phyloP scores from a whole-genome alignment of 2,329 filamentous ascomycete species.

The Phialemoniopsis sp. region DNA sequence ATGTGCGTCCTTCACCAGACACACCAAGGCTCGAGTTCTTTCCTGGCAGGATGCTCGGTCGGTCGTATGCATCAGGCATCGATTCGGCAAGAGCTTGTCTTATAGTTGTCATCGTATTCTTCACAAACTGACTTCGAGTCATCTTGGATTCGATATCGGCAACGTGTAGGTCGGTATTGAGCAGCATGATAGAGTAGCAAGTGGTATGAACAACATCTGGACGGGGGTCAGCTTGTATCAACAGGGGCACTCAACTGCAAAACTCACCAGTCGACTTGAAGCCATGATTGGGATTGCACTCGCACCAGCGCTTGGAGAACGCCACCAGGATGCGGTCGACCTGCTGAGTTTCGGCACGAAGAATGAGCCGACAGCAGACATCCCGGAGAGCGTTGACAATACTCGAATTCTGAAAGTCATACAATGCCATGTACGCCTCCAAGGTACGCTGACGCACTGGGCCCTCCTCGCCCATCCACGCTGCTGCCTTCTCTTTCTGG shows the following conservation, averaged over 20 bases:
- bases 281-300: slow-evolving; percentile 87
- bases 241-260: too few species aligned
- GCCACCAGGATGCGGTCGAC: slow-evolving; percentile 90
- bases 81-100: slow-evolving; percentile 70
- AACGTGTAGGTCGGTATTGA: slow-evolving; percentile 94
- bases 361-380: slow-evolving; percentile 74
- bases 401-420: slow-evolving; percentile 78
- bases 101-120: slow-evolving; percentile 92
- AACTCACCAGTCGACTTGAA: slow-evolving; percentile 80
- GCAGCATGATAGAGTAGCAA: slow-evolving; percentile 88
- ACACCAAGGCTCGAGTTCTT: slow-evolving; percentile 20
- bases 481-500: slow-evolving; percentile 72
- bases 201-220: slow-evolving; percentile 96
- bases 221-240: too few species aligned
- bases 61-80: slow-evolving; percentile 62
- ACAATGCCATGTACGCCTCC: slow-evolving; percentile 85
- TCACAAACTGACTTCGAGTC: slow-evolving; percentile 91
- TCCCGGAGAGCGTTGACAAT: slow-evolving; percentile 74
- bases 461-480: slow-evolving; percentile 81
- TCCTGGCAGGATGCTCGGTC: slow-evolving; percentile 49
- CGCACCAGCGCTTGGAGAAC: slow-evolving; percentile 86
- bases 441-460: slow-evolving; percentile 53
- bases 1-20: slow-evolving; percentile 24
- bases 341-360: slow-evolving; percentile 93
- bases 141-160: slow-evolving; percentile 96